Base-by-base conservation (phyloP, 2,329 filamentous ascomycete genomes). In the Amphichorda felina region DNA sequence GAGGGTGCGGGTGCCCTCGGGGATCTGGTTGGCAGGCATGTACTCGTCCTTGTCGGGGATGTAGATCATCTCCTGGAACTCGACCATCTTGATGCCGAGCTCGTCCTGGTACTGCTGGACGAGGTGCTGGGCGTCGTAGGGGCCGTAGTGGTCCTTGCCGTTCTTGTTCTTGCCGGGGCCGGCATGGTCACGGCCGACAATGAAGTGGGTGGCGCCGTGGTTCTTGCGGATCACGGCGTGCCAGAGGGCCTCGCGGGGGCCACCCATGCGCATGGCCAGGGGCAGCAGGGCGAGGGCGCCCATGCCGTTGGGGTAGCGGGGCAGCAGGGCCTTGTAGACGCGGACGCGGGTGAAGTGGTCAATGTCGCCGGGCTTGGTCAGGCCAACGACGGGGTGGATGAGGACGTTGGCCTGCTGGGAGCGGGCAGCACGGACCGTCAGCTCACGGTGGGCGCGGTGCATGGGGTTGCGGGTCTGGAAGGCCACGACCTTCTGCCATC, bases 161-260 rank as follows among this genome's bases (percentile, higher is more conserved):
- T 89, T 79, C 71, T 85, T 93, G 78, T 96, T 96, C 76, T 94
- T 95, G 55, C 91, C 91, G 30, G 91, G 91, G 34, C 91, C 91
- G 46, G 91, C 91, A 65, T 98, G 91, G 66, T 98, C 91, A 68
- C 91, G 86, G 41, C 91, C 91, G 46, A 98, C 88, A 51, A 98
- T 98, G 72, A 98, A 98, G 73, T 98, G 91, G 13, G 91, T 96
- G 33, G 89, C 87, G 52, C 91, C 91, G 67, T 95, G 88, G 66
- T 98, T 98, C 80, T 96, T 98, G 58, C 91, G 87, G 72, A 98
- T 98, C 54, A 98, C 94, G 55, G 91, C 91, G 71, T 98, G 91
- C 91, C 91, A 98, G 66, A 98, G 87, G 48, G 91, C 91, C 70
- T 98, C 91, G 48, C 91, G 85, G 44, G 91, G 91, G 51, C 91